A percentile compares a stretch with the other conserved stretches of the same genome.
Evolutionary conservation across 345 rosid species (phyloP).

Genomic region (Pugionium cornutum): DNA sequence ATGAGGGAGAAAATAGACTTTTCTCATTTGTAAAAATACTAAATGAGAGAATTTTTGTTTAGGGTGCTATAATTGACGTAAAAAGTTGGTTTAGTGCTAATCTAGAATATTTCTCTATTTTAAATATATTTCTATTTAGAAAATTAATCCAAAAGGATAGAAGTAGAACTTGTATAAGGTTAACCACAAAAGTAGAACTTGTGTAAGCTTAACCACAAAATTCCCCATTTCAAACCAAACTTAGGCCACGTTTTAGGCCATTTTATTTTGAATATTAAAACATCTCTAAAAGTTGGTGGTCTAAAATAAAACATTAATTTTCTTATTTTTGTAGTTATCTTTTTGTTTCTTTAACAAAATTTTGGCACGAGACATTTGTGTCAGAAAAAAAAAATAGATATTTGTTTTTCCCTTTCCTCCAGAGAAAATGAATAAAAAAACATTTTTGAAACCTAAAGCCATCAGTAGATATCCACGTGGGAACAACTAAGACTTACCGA

Average conservation of each 20-base stretch:
- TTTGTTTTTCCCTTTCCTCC: constrained; percentile 21
- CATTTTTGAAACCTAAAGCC: constrained; percentile 11
- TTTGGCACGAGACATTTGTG: constrained; percentile 34
- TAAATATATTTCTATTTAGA: too few species aligned
- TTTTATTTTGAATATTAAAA: constrained; percentile 12
- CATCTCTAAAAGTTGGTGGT: constrained; percentile 14
- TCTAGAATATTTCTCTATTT: too few species aligned
- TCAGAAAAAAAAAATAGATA: background rate
- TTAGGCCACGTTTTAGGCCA: constrained; percentile 22
- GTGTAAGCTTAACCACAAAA: background rate
- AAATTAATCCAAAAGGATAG: background rate
- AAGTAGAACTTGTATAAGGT: background rate
- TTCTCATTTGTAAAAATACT: too few species aligned
- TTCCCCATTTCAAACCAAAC: constrained; percentile 11
- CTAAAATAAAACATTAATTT: constrained; percentile 7
- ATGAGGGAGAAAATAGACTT: too few species aligned
- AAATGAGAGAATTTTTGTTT: too few species aligned
- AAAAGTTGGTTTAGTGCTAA: too few species aligned
- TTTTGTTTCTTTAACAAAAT: background rate
- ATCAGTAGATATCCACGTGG: constrained; percentile 31
- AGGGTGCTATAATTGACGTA: too few species aligned
- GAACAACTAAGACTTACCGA: constrained; percentile 24
- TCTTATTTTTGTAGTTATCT: background rate
- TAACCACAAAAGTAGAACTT: background rate
- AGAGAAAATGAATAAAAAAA: constrained; percentile 15